Evolutionary conservation across 257 asterid species (phyloP).

Genomic region (Solanum commersonii): DNA sequence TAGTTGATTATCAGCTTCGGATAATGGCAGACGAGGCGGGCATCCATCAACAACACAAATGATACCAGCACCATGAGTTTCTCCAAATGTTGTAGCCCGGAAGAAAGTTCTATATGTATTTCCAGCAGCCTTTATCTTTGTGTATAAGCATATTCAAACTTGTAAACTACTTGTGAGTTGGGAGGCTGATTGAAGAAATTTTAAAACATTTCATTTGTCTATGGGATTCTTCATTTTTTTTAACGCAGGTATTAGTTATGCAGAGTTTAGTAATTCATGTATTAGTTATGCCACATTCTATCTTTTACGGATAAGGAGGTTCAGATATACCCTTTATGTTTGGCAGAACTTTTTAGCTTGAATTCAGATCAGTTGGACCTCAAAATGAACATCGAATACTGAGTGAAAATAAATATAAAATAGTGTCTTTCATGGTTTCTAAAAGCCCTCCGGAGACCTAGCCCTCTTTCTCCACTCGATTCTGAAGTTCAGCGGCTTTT

Average conservation of each 20-base stretch:
- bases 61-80: neutral
- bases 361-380: neutral
- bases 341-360: neutral
- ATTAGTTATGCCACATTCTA: neutral
- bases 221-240: neutral
- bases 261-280: neutral
- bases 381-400: neutral
- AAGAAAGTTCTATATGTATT: neutral
- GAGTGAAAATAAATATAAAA: neutral
- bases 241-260: neutral
- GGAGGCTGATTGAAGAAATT: neutral
- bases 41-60: neutral
- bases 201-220: neutral
- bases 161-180: neutral
- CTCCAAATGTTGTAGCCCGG: neutral
- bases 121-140: neutral
- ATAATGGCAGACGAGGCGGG: neutral
- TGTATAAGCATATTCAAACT: neutral
- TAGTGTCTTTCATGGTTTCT: too few relatives aligned
- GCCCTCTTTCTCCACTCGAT: neutral
- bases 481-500: fast-evolving
- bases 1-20: neutral
- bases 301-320: neutral
- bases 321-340: neutral
- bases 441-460: too few relatives aligned